These are phyloP conservation scores for Trametes villosa DNA, from an alignment of 768 basidiomycete genomes.

Conservation along the genomic window DNA sequence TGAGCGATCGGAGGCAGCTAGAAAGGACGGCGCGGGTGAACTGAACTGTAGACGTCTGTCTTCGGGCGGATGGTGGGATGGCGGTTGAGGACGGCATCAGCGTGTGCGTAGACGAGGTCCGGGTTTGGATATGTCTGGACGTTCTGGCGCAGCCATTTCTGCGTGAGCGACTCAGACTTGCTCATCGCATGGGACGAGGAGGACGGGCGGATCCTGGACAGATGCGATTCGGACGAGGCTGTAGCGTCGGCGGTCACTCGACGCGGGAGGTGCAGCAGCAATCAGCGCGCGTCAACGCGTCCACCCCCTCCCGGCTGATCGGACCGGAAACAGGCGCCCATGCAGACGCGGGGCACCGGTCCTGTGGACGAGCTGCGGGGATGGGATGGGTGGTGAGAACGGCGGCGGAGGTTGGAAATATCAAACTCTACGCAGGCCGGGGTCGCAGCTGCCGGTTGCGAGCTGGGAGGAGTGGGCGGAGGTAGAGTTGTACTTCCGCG, in stretches of 20 bases:
- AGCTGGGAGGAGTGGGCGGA: background rate
- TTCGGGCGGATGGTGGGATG: constrained; percentile 70
- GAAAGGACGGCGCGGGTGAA: constrained; percentile 18
- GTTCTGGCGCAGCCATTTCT: constrained; percentile 70
- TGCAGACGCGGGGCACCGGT: constrained; percentile 9
- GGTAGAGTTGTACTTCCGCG: constrained; percentile 26
- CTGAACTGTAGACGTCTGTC: constrained; percentile 77
- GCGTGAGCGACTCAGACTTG: constrained; percentile 41
- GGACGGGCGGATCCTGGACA: background rate
- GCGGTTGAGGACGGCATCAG: constrained; percentile 59
- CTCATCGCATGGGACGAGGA: constrained; percentile 30
- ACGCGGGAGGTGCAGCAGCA: background rate
- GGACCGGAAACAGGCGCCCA: background rate
- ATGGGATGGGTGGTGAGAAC: background rate
- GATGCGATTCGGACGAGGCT: background rate
- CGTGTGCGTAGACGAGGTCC: constrained; percentile 65
- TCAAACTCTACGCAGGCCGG: constrained; percentile 18
- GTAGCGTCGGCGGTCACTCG: background rate
- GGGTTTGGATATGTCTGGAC: constrained; percentile 56
- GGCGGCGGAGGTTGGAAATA: constrained; percentile 11
- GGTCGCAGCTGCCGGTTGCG: constrained; percentile 24
- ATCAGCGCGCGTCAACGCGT: background rate
- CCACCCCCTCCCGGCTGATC: too few relatives aligned
- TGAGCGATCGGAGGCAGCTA: constrained; percentile 22
- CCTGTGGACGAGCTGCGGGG: background rate